Conservation (phyloP, 768 basidiomycete genomes). For the Suillus fuscotomentosus region DNA sequence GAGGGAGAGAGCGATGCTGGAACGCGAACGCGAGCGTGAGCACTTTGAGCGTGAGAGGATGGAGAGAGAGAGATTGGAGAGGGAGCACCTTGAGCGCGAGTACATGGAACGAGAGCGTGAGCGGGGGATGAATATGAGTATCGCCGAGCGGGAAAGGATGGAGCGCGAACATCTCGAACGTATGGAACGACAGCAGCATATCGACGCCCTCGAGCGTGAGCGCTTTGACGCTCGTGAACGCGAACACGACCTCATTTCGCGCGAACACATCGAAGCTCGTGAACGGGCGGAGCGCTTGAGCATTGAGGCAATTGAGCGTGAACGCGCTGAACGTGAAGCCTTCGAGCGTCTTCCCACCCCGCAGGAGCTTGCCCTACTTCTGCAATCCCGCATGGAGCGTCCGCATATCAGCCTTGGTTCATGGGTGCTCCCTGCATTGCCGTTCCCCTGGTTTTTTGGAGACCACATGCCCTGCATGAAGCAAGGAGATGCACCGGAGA, state of each 20-base stretch:
- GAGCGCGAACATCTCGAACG: conserved; percentile 30
- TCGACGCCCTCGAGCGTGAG: conserved; percentile 30
- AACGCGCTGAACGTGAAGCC: conserved; percentile 2
- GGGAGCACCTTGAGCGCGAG: conserved; percentile 32
- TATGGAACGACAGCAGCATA: conserved; percentile 23
- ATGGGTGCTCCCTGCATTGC: conserved; percentile 29
- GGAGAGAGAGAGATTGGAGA: conserved; percentile 31
- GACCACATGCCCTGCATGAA: conserved; percentile 28
- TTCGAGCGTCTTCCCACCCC: conserved; percentile 31
- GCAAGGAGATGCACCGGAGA: conserved; percentile 21
- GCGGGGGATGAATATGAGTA: background rate
- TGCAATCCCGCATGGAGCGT: conserved; percentile 28
- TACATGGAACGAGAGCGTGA: conserved; percentile 27
- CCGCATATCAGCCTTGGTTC: conserved; percentile 28
- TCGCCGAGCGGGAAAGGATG: conserved; percentile 14
- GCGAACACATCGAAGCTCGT: conserved; percentile 9
- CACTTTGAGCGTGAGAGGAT: conserved; percentile 26
- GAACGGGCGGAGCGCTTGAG: conserved; percentile 11
- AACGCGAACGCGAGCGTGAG: conserved; percentile 26
- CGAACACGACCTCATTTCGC: background rate
- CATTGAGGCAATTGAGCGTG: background rate
- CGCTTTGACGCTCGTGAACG: conserved; percentile 16
- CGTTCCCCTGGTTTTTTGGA: conserved; percentile 35
- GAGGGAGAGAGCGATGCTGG: conserved; percentile 18
- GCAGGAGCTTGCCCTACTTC: conserved; percentile 31